Percentiles rank a stretch among this genome's conserved stretches.
Conservation (phyloP, 768 basidiomycete species). For the Boletus rufocinnamomeus region DNA sequence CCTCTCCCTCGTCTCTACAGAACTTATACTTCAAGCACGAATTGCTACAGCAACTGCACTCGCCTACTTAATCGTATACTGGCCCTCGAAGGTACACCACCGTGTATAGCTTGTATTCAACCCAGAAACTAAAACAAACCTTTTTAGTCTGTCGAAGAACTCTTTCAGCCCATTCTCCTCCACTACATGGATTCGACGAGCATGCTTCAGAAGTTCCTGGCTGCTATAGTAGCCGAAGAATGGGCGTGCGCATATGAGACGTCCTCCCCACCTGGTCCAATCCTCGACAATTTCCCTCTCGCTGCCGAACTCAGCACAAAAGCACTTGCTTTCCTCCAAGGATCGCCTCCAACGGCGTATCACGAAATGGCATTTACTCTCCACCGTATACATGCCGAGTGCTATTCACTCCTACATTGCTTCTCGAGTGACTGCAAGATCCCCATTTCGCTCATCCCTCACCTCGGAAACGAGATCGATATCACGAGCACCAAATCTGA, state of each 20-base stretch:
- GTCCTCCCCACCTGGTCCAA: slow-evolving; percentile 36
- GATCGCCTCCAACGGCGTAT: slow-evolving; percentile 73
- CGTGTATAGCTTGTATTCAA: neutral
- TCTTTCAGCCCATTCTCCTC: slow-evolving; percentile 72
- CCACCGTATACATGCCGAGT: slow-evolving; percentile 77
- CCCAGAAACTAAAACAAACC: neutral
- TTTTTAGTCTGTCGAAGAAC: slow-evolving; percentile 53
- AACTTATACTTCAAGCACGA: slow-evolving; percentile 77
- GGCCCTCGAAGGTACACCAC: slow-evolving; percentile 57
- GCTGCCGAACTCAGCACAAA: slow-evolving; percentile 69
- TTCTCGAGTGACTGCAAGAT: slow-evolving; percentile 90
- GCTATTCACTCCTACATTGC: slow-evolving; percentile 73
- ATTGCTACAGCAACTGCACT: slow-evolving; percentile 78
- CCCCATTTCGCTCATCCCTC: slow-evolving; percentile 74
- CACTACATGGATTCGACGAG: slow-evolving; percentile 86
- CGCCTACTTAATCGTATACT: slow-evolving; percentile 65
- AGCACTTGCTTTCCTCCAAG: slow-evolving; percentile 74
- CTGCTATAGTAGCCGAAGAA: slow-evolving; percentile 87
- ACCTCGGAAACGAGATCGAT: slow-evolving; percentile 76
- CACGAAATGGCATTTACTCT: slow-evolving; percentile 89
- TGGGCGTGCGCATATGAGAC: slow-evolving; percentile 71
- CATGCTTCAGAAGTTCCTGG: slow-evolving; percentile 87
- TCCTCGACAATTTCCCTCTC: slow-evolving; percentile 58
- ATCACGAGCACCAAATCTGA: slow-evolving; percentile 62
- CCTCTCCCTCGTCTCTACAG: slow-evolving; percentile 73